Evolutionary conservation across 768 basidiomycete genomes (phyloP).

Genomic region (Scleroderma citrinum): DNA sequence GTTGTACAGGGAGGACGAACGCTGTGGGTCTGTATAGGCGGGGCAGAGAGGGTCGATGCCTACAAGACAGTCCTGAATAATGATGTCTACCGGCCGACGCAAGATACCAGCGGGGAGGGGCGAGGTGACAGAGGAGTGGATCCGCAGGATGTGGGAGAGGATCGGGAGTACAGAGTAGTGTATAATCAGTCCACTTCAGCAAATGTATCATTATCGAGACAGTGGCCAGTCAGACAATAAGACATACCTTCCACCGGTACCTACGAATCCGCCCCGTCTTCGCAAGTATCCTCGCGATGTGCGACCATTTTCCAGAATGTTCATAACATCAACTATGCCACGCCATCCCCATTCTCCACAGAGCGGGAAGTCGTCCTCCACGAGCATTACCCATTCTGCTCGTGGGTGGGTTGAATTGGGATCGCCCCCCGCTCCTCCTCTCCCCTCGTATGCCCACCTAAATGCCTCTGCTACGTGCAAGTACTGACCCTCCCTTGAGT

Average conservation of each 20-base stretch:
- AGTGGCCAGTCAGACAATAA: background rate
- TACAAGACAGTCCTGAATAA: slow-evolving; percentile 39
- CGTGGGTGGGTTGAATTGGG: background rate
- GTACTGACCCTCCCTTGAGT: slow-evolving; percentile 28
- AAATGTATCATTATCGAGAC: background rate
- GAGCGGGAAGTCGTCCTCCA: slow-evolving; percentile 41
- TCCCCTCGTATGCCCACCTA: slow-evolving; percentile 26
- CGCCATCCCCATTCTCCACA: slow-evolving; percentile 33
- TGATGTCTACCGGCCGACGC: slow-evolving; percentile 32
- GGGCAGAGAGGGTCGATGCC: slow-evolving; percentile 36
- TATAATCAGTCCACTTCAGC: slow-evolving; percentile 35
- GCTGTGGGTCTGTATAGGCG: slow-evolving; percentile 2
- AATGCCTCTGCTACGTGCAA: slow-evolving; percentile 39
- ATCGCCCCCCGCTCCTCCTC: background rate
- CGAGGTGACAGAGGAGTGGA: slow-evolving; percentile 25
- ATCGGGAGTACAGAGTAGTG: slow-evolving; percentile 32
- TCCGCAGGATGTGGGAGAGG: slow-evolving; percentile 25
- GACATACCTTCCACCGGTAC: slow-evolving; percentile 36
- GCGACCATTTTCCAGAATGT: slow-evolving; percentile 21
- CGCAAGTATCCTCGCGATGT: slow-evolving; percentile 7
- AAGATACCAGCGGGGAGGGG: slow-evolving; percentile 22
- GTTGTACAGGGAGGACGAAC: slow-evolving; percentile 3
- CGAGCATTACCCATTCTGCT: slow-evolving; percentile 39
- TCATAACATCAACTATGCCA: slow-evolving; percentile 29
- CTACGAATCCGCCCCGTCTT: slow-evolving; percentile 34